phyloP scores from a whole-genome alignment of 1,139 yeast species.

The Candida sp. region DNA sequence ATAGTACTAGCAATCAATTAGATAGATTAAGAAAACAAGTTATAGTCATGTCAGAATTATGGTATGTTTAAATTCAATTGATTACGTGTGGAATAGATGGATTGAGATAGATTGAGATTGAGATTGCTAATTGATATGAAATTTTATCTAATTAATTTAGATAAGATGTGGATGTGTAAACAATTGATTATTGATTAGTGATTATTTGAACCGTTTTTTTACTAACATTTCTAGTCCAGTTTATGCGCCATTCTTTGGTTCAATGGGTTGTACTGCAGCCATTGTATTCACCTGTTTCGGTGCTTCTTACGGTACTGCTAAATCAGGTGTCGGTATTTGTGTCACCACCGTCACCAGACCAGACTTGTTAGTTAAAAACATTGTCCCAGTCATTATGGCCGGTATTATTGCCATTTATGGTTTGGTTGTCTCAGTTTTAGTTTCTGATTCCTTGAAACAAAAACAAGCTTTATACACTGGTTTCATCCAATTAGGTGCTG shows the following conservation, averaged over 20 bases:
- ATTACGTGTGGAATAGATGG: neutral
- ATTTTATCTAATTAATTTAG: neutral
- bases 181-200: too few species aligned
- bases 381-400: constrained; percentile 98
- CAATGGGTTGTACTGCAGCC: constrained; percentile 99
- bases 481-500: constrained; percentile 96
- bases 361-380: constrained; percentile 83
- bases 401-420: constrained; percentile 99
- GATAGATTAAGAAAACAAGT: neutral
- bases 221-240: constrained; percentile 53
- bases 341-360: constrained; percentile 98
- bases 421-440: constrained; percentile 92
- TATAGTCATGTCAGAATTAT: constrained; percentile 48
- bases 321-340: constrained; percentile 99
- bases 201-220: neutral
- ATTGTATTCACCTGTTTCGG: constrained; percentile 98
- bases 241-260: constrained; percentile 93
- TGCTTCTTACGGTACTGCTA: constrained; percentile 99
- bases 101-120: neutral
- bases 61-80: constrained; percentile 34
- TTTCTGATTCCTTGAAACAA: constrained; percentile 86
- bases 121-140: neutral
- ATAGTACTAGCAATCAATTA: neutral
- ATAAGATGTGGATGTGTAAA: neutral
- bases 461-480: constrained; percentile 78